Evolutionary conservation across 352 stramenopile species (phyloP).

Genomic region (Elongisporangium undulatum): DNA sequence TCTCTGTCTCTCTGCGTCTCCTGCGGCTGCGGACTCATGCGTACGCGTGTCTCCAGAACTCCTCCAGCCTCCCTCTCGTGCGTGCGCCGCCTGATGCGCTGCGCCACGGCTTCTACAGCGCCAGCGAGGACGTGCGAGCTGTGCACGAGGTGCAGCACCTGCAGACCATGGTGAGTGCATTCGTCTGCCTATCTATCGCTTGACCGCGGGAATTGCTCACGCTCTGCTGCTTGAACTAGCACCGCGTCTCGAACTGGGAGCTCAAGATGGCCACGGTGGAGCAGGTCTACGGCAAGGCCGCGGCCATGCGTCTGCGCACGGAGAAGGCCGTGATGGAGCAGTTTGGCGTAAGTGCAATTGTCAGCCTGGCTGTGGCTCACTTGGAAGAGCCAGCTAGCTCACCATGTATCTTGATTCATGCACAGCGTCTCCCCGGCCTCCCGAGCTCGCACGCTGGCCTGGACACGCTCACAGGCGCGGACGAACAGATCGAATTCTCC

Average conservation of each 20-base stretch:
- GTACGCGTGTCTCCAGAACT: conserved; percentile 33
- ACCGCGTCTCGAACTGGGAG: conserved; percentile 77
- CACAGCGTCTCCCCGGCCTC: conserved; percentile 73
- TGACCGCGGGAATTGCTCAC: not conserved
- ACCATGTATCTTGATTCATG: conserved; percentile 1
- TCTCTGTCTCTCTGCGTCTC: not conserved
- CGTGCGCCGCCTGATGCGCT: conserved; percentile 75
- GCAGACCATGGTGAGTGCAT: conserved; percentile 55
- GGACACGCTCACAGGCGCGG: conserved; percentile 74
- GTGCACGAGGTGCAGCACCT: conserved; percentile 84
- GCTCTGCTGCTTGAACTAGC: conserved; percentile 16
- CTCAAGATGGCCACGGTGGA: conserved; percentile 87
- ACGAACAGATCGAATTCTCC: conserved; percentile 77
- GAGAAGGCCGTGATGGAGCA: conserved; percentile 86
- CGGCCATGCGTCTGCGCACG: conserved; percentile 85
- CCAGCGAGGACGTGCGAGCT: conserved; percentile 72
- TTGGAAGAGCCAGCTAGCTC: conserved; percentile 1
- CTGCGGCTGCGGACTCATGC: not conserved
- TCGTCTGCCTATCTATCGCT: not conserved
- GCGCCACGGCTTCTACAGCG: conserved; percentile 80
- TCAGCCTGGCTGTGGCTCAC: not conserved
- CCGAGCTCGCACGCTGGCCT: conserved; percentile 70
- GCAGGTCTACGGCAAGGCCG: conserved; percentile 87
- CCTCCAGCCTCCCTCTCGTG: conserved; percentile 72
- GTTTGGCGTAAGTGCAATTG: conserved; percentile 36